Percentiles rank a stretch among this genome's conserved stretches.
Evolutionary conservation across 2,329 filamentous ascomycete species (phyloP).

Genomic region (Trichophyton schoenleinii): DNA sequence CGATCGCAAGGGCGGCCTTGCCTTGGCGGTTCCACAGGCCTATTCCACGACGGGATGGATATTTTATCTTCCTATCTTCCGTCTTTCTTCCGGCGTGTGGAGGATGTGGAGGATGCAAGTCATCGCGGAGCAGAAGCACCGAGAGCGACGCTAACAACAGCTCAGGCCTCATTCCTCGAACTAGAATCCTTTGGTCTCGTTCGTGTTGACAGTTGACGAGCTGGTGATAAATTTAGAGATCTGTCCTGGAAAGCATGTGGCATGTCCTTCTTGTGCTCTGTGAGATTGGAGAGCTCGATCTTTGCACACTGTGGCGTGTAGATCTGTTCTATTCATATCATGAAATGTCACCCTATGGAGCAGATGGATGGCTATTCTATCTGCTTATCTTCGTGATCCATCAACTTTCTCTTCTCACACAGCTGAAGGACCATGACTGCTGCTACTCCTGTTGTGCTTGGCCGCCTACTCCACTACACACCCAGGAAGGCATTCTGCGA

Average conservation of each 20-base stretch:
- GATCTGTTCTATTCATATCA: not conserved
- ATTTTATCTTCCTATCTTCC: conserved; percentile 1
- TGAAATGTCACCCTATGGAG: not conserved
- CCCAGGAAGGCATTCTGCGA: conserved; percentile 24
- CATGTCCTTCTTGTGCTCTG: not conserved
- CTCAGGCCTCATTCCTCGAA: not conserved
- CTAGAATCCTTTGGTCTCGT: not conserved
- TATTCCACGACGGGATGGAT: not conserved
- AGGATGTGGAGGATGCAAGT: not conserved
- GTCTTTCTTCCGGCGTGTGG: not conserved
- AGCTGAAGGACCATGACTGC: not conserved
- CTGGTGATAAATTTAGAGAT: not conserved
- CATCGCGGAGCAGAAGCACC: not conserved
- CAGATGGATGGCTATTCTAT: not conserved
- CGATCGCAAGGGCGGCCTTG: not conserved
- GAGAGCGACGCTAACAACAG: not conserved
- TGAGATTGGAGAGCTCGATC: not conserved
- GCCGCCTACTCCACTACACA: conserved; percentile 25
- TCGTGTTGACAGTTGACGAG: not conserved
- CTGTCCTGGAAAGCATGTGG: not conserved
- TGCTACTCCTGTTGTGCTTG: not conserved
- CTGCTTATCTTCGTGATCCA: not conserved
- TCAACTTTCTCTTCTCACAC: not conserved
- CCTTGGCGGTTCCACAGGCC: not conserved
- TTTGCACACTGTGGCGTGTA: not conserved